Evolutionary conservation across 495 filamentous ascomycete species (phyloP), one percentile per base, ranked within the genome.

Genomic region (Hypoxylon cercidicola): DNA sequence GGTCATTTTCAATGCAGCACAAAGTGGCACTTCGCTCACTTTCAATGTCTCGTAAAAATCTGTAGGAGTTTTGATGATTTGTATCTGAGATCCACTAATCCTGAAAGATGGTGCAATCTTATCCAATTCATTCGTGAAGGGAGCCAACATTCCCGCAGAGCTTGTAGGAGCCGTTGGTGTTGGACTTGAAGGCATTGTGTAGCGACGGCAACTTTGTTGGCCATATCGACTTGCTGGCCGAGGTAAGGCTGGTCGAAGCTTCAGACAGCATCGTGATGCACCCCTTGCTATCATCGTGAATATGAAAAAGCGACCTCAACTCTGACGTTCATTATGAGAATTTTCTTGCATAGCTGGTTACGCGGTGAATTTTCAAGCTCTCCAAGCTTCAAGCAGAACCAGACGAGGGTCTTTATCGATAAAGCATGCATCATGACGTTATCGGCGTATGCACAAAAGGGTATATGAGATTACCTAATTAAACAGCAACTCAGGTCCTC

Each of bases 1-100:
- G 21, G 11, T 28, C 64, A 35, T 50, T 32, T 65, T 64, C 50
- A 50, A 54, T 57, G 71, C 50, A 4, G 28, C 30, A 34, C 13
- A 8, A 3, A 50, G 40, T 30, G 12, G 1, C 28, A 57, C 46
- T 52, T 41, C 10, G 63, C 76, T 54, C 55, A 93, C 92, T 86
- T 97, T 97, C 50, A 99, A 78, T 5, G 89, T 90, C 43, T 88
- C 85, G 69, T 97, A 98, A 76, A 99, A 99, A 56, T 91, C 89
- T 19, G 79, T 75, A 4, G 95, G 96, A 1, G 88, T 88, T 58
- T 88, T 85, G 12, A 99, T 67, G 35, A 99, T 90, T 12, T 83
- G 78, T 45, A 99, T 88, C 64, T 92, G 84, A n/a, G 89, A 88
- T 8, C 92, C 91, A 4, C 86, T 79, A 57, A 99, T 82, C 71